Evolutionary conservation across 495 filamentous ascomycete species (phyloP), one percentile per base, ranked within the genome.

Genomic region (Trichoderma asperelloides): DNA sequence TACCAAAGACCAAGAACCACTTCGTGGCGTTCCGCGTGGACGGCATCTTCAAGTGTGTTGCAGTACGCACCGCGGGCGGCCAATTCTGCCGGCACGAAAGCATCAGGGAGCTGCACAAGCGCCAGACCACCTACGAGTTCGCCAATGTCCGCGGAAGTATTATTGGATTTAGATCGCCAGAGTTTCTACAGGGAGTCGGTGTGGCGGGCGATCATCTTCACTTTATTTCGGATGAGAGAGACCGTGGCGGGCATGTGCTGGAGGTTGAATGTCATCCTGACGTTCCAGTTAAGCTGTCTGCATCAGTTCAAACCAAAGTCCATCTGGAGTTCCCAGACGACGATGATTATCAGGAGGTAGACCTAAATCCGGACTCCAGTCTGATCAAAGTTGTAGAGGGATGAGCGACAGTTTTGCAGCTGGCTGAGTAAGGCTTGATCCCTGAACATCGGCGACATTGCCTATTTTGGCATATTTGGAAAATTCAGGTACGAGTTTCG

Each of bases 141-240:
- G 43, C 69, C 18, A 68, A 67, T 4, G 73, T 78, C 25, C 69
- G 69, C 12, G 83, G 83, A 2, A 78, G 75, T 4, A 70, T 86
- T 0, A 74, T 85, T 30, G 83, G 82, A 41, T 84, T 85, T 63
- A 70, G 79, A 63, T 79, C 77, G 43, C 83, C 83, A 13, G 71
- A 67, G 39, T 85, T 78, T 64, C 74, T 76, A 63, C 77, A 78
- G 68, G 82, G 82, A 13, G 74, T 86, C 60, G 78, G 79, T 41
- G 80, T 86, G 0, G 78, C 76, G 13, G 82, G 83, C 2, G 76
- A 81, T 55, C 83, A 86, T 70, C 55, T 84, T 60, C 83, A 86
- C 68, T 85, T 85, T 67, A 75, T 85, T 69, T 73, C 70, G 0
- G 77, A 78, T 25, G 80, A 81, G 40, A 68, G 78, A 63, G 66